phyloP scores from a whole-genome alignment of 345 rosid genomes.

The Raphanus raphanistrum region DNA sequence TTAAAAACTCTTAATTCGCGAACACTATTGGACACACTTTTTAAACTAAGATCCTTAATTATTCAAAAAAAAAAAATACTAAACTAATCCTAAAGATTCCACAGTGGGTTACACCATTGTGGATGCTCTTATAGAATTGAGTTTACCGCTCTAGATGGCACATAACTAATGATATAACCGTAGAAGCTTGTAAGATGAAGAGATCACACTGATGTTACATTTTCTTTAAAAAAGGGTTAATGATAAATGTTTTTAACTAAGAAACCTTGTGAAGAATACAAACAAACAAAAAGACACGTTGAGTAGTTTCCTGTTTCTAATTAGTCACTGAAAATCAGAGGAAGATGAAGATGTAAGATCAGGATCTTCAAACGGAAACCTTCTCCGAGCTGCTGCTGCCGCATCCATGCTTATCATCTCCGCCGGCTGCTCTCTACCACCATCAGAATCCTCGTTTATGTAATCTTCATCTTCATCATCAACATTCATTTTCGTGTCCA shows the following conservation, averaged over 20 bases:
- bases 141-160: no score
- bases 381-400: conserved; percentile 31
- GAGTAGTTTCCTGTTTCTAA: conserved; percentile 9
- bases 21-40: no score
- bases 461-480: conserved; percentile 47
- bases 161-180: not conserved
- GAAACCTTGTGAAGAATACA: conserved; percentile 14
- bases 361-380: conserved; percentile 45
- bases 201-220: conserved; percentile 25
- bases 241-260: not conserved
- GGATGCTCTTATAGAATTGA: no score
- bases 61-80: no score
- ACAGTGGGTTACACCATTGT: no score
- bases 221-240: conserved; percentile 16
- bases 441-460: conserved; percentile 53
- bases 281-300: not conserved
- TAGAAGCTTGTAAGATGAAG: not conserved
- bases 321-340: conserved; percentile 53
- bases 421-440: conserved; percentile 45
- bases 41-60: no score
- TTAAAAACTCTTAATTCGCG: no score
- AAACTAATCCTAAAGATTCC: no score
- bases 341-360: conserved; percentile 46
- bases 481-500: conserved; percentile 39
- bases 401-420: conserved; percentile 36